Evolutionary conservation across 768 basidiomycete species (phyloP).

Genomic region (Rhizopogon vesiculosus): DNA sequence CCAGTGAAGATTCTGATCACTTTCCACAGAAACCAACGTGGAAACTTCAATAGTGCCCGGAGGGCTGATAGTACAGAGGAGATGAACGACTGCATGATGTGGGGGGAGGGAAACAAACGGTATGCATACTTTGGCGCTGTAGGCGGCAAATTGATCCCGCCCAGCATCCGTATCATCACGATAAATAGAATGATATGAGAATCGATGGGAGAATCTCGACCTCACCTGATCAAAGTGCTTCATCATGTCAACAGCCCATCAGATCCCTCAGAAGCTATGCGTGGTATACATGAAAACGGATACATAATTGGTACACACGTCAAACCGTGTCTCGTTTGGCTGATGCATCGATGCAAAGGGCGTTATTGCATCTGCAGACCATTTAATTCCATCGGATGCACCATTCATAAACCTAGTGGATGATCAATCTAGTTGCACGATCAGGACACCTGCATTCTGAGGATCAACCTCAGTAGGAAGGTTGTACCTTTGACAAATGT

Average conservation of each 20-base stretch:
- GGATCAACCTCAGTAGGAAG: slow-evolving; percentile 75
- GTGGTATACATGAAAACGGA: background rate
- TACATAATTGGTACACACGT: background rate
- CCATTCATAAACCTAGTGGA: background rate
- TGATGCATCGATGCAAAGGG: background rate
- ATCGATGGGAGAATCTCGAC: background rate
- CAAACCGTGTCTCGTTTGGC: background rate
- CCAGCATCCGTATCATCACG: too few relatives aligned
- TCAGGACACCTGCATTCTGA: slow-evolving; percentile 76
- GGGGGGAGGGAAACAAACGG: too few relatives aligned
- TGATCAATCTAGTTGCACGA: slow-evolving; percentile 46
- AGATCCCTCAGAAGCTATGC: background rate
- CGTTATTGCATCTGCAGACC: background rate
- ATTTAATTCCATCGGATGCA: background rate
- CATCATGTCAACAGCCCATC: background rate
- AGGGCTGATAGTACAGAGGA: background rate
- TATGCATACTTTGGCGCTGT: too few relatives aligned
- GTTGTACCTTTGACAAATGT: slow-evolving; percentile 47
- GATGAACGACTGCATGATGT: background rate
- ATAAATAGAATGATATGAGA: too few relatives aligned
- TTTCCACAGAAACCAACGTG: background rate
- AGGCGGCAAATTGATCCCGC: too few relatives aligned
- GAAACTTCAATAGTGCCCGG: background rate
- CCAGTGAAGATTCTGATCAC: background rate
- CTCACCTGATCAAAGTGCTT: background rate